phyloP scores from a whole-genome alignment of 2,329 filamentous ascomycete genomes.

The Ophiostoma triangulosporum region DNA sequence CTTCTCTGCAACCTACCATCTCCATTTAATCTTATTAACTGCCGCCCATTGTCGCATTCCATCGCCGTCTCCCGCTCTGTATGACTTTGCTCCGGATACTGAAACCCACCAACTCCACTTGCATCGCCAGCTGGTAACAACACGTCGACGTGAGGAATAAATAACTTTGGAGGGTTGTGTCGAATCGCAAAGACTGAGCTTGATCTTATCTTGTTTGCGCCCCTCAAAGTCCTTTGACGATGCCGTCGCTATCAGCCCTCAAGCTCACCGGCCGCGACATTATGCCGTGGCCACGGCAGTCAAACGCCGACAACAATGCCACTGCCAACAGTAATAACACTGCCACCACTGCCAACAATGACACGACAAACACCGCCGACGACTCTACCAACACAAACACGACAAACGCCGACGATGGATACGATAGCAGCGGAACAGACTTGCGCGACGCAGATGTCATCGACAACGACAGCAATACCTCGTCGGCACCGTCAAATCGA shows the following conservation, averaged over 20 bases:
- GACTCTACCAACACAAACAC: neutral
- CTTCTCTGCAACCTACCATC: neutral
- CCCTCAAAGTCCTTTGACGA: too few relatives aligned
- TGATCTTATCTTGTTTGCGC: too few relatives aligned
- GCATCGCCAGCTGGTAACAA: neutral
- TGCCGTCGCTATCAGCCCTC: slow-evolving; percentile 22
- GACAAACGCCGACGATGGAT: neutral
- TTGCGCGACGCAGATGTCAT: neutral
- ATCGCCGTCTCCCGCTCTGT: neutral
- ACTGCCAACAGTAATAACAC: neutral
- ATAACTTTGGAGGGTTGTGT: too few relatives aligned
- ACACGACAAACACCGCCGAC: neutral
- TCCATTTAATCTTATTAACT: neutral
- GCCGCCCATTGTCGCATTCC: neutral
- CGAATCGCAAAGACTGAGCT: neutral
- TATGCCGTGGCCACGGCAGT: slow-evolving; percentile 8
- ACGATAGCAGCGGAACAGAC: neutral
- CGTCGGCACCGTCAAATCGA: neutral
- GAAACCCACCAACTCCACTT: slow-evolving; percentile 6
- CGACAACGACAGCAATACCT: neutral
- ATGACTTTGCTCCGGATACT: slow-evolving; percentile 1
- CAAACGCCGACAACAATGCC: neutral
- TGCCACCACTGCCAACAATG: neutral
- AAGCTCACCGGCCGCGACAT: slow-evolving; percentile 15
- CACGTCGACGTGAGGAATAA: neutral